Percentiles rank a stretch among this genome's conserved stretches.
phyloP scores from a whole-genome alignment of 2,329 filamentous ascomycete species.

The Colletotrichum kahawae region DNA sequence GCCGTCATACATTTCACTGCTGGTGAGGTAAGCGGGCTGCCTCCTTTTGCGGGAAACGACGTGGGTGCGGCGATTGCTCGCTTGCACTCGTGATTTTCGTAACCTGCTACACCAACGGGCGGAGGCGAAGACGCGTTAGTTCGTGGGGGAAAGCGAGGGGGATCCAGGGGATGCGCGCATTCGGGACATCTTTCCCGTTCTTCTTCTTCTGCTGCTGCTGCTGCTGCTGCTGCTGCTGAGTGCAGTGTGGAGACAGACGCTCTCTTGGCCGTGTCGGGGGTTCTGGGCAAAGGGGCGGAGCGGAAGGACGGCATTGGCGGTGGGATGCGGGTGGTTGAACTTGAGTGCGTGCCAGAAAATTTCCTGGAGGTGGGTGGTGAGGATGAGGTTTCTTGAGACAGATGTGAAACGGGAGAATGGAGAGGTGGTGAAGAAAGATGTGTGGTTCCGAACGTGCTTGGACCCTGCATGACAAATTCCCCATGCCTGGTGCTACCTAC shows the following conservation, averaged over 20 bases:
- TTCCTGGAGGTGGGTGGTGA: neutral
- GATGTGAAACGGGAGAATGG: conserved; percentile 16
- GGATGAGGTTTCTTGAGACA: conserved; percentile 13
- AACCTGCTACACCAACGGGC: neutral
- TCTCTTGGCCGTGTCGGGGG: neutral
- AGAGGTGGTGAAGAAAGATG: neutral
- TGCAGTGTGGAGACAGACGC: neutral
- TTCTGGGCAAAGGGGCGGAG: neutral
- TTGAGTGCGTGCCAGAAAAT: neutral
- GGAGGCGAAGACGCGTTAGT: neutral
- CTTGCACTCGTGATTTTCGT: neutral
- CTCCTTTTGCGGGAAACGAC: neutral
- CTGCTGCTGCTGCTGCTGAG: neutral
- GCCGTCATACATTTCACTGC: neutral
- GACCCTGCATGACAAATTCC: conserved; percentile 22
- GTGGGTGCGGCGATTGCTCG: neutral
- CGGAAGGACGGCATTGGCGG: neutral
- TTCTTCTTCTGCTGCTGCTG: neutral
- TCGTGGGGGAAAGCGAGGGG: neutral
- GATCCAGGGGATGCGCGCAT: neutral
- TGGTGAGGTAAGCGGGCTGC: neutral
- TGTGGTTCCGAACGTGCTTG: neutral
- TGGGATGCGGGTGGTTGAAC: neutral
- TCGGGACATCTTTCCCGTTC: neutral
- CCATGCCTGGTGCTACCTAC: neutral